Conservation (phyloP, 257 asterid genomes). For the Nicotiana noctiflora region DNA sequence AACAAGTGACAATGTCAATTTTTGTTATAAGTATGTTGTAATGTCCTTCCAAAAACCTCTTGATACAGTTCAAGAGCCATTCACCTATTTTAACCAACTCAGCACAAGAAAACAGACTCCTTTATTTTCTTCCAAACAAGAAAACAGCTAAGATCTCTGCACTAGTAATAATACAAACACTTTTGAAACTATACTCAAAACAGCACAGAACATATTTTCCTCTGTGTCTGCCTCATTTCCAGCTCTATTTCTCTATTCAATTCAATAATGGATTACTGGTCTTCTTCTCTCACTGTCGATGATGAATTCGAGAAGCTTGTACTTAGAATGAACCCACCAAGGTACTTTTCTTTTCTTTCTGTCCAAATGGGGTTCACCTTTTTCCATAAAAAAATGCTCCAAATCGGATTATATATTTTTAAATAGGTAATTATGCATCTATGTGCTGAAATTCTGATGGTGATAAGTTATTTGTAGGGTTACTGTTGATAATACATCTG, state of each 20-base stretch:
- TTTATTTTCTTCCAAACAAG: background rate
- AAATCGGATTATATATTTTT: background rate
- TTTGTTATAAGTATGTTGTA: background rate
- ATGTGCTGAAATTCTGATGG: background rate
- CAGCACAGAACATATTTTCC: conserved; percentile 10
- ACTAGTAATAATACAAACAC: background rate
- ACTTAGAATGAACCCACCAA: conserved; percentile 72
- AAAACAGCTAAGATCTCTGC: background rate
- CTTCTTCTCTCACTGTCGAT: conserved; percentile 46
- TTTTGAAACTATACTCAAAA: background rate
- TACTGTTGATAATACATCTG: conserved; percentile 36
- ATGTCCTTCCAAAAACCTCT: conserved; percentile 25
- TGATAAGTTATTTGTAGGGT: conserved; percentile 22
- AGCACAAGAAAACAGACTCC: conserved; percentile 1
- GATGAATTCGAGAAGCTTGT: conserved; percentile 79
- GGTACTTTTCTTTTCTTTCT: conserved; percentile 24
- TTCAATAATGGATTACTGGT: conserved; percentile 43
- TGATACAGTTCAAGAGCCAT: conserved; percentile 39
- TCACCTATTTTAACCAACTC: conserved; percentile 12
- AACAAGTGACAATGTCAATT: background rate
- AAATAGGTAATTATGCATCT: background rate
- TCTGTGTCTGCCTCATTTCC: background rate
- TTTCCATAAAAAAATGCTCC: too few species aligned
- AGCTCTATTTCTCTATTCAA: background rate
- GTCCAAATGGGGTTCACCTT: background rate